Percentiles rank a stretch among this genome's conserved stretches.
Evolutionary conservation across 148 eudicot species (phyloP).

Genomic region (Gaultheria prostrata): DNA sequence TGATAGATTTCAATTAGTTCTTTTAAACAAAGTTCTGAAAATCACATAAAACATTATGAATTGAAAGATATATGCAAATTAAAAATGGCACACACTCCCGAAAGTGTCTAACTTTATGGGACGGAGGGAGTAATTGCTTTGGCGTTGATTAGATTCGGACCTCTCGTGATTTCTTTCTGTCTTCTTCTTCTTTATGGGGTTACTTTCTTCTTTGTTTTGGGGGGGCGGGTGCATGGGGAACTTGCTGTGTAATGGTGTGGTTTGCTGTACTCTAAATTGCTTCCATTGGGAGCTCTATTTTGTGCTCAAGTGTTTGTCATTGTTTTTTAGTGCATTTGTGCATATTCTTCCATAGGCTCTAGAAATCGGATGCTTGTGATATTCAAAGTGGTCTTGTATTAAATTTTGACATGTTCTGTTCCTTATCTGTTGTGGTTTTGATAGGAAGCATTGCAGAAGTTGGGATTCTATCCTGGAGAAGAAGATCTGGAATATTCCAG

Average conservation of each 20-base stretch:
- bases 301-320: not conserved
- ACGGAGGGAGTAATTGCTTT: no score
- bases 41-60: no score
- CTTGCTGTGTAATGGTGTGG: not conserved
- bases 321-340: not conserved
- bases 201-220: not conserved
- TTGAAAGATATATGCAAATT: no score
- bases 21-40: no score
- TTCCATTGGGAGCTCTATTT: not conserved
- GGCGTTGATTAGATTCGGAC: not conserved
- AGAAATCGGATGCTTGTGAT: not conserved
- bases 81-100: no score
- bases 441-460: constrained; percentile 76
- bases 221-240: not conserved
- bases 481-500: constrained; percentile 86
- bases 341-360: not conserved
- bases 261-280: not conserved
- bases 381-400: not conserved
- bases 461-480: constrained; percentile 92
- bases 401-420: constrained; percentile 1
- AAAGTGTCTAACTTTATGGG: no score
- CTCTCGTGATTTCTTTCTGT: not conserved
- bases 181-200: not conserved
- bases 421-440: constrained; percentile 8
- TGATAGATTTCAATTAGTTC: no score